phyloP scores from a whole-genome alignment of 176 grass and related monocot genomes.

The Tillandsia leiboldiana region DNA sequence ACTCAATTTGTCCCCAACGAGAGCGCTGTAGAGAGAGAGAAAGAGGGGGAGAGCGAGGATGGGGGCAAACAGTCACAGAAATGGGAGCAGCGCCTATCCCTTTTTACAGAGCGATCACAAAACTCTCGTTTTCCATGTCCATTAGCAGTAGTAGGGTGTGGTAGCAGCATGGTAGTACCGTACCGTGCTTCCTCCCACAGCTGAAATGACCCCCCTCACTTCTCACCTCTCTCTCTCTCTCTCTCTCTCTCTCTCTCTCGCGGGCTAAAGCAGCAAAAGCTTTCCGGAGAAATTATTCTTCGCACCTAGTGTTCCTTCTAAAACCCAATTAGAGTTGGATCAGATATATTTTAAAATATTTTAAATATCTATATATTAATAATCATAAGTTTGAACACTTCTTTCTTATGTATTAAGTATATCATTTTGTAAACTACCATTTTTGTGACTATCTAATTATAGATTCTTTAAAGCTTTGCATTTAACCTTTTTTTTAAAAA shows the following conservation, averaged over 20 bases:
- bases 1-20: constrained; percentile 6
- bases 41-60: background rate
- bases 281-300: no score
- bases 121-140: constrained; percentile 5
- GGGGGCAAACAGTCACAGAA: no score
- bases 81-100: background rate
- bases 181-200: background rate
- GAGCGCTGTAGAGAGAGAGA: background rate
- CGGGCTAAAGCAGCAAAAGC: background rate
- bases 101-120: constrained; percentile 13
- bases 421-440: no score
- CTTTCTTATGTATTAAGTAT: no score
- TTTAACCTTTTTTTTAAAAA: no score
- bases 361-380: no score
- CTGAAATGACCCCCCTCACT: background rate
- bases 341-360: no score
- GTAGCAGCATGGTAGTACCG: constrained; percentile 4
- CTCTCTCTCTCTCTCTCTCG: background rate
- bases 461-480: no score
- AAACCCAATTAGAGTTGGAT: no score
- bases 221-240: background rate
- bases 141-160: background rate
- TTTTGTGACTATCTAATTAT: no score
- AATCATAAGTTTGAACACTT: no score
- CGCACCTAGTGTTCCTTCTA: no score